phyloP scores from a whole-genome alignment of 1,139 yeast species.

The Yamadazyma jaroonii region DNA sequence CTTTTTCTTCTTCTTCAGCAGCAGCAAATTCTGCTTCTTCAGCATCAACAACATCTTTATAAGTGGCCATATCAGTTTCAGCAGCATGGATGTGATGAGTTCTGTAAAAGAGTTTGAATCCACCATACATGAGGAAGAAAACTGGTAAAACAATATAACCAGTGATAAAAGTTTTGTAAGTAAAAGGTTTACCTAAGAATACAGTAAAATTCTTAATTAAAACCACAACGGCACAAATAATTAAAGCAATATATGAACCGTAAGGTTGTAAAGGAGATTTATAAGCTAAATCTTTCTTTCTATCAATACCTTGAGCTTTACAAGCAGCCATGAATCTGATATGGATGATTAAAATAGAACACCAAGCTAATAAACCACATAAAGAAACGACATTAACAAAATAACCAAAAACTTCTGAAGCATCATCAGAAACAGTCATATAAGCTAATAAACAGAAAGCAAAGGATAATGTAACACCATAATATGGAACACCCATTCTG shows the following conservation, averaged over 20 bases:
- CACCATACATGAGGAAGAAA: conserved; percentile 51
- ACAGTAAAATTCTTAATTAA: conserved; percentile 73
- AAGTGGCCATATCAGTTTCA: conserved; percentile 64
- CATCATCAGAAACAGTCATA: conserved; percentile 55
- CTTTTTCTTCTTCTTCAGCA: conserved; percentile 41
- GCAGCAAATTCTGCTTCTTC: conserved; percentile 59
- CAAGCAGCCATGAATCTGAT: conserved; percentile 63
- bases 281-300: conserved; percentile 46
- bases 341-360: conserved; percentile 60
- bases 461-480: conserved; percentile 35
- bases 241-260: conserved; percentile 57
- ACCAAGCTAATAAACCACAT: conserved; percentile 72
- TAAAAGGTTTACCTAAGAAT: conserved; percentile 57
- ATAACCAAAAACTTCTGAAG: conserved; percentile 57
- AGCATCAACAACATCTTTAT: conserved; percentile 63
- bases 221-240: conserved; percentile 53
- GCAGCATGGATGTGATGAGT: conserved; percentile 50
- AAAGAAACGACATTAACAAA: conserved; percentile 74
- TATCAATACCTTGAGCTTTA: conserved; percentile 56
- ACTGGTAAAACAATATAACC: conserved; percentile 79
- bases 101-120: conserved; percentile 56
- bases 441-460: conserved; percentile 58
- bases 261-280: conserved; percentile 67
- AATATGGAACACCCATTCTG: conserved; percentile 37
- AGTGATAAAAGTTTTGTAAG: conserved; percentile 57